A percentile compares a stretch with the other conserved stretches of the same genome.
Evolutionary conservation across 331 rosid species (phyloP).

Genomic region (Spiraea crenata): DNA sequence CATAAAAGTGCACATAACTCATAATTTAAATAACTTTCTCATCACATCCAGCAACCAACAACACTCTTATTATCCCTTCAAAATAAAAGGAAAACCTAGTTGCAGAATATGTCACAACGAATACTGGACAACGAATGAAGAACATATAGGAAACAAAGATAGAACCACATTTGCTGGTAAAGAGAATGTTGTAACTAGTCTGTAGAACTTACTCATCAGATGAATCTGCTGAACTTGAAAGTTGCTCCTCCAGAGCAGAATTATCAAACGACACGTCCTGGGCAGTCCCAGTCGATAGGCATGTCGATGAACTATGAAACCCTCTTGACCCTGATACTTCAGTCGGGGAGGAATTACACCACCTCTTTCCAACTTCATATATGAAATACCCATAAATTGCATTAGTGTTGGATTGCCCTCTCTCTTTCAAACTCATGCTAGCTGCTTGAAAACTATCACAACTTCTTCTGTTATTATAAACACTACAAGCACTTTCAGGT

Average conservation of each 20-base stretch:
- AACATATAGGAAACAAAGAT: neutral
- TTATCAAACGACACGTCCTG: conserved; percentile 69
- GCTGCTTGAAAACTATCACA: conserved; percentile 43
- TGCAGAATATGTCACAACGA: neutral
- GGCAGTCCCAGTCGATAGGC: conserved; percentile 63
- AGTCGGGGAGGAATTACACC: conserved; percentile 32
- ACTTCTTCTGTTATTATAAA: conserved; percentile 28
- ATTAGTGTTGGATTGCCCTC: conserved; percentile 45
- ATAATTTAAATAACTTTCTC: neutral
- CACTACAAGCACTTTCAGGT: conserved; percentile 26
- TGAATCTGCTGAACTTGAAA: conserved; percentile 56
- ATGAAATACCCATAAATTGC: conserved; percentile 65
- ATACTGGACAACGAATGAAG: neutral
- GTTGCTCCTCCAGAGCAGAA: conserved; percentile 64
- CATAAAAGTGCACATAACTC: no score
- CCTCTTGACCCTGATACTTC: conserved; percentile 50
- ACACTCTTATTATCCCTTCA: neutral
- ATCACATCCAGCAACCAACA: neutral
- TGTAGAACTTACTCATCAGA: conserved; percentile 56
- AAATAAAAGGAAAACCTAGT: neutral
- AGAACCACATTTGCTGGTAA: neutral
- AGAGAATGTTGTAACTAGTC: conserved; percentile 13
- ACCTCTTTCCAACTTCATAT: conserved; percentile 53
- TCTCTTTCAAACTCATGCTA: conserved; percentile 65
- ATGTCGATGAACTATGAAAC: conserved; percentile 53